These are phyloP conservation scores for Arthrobotrys sinensis DNA, from an alignment of 2,329 filamentous ascomycete species.

Conservation along the genomic window DNA sequence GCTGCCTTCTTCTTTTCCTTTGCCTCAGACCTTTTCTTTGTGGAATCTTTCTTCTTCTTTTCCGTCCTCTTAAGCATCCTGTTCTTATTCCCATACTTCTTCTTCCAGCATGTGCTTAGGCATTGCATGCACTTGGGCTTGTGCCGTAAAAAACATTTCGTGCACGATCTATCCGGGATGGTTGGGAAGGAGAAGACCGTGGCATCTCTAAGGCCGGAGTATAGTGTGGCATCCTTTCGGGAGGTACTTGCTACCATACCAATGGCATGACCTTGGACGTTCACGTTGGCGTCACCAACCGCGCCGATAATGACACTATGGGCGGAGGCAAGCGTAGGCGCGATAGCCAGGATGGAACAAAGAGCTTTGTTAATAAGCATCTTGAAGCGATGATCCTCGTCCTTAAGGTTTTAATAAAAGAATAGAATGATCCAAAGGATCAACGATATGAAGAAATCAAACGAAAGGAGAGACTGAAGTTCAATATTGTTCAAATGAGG, in stretches of 20 bases:
- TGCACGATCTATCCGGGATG: conserved; percentile 18
- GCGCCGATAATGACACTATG: conserved; percentile 33
- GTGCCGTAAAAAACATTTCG: conserved; percentile 13
- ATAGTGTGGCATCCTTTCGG: conserved; percentile 1
- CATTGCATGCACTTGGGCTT: conserved; percentile 10
- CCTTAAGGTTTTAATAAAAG: not conserved
- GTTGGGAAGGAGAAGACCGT: conserved; percentile 33
- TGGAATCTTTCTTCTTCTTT: conserved; percentile 23
- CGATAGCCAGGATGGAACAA: conserved; percentile 5
- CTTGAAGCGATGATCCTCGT: not conserved
- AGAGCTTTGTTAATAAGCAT: conserved; percentile 15
- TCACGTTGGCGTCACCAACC: conserved; percentile 28
- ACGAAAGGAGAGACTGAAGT: not conserved
- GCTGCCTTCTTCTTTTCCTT: conserved; percentile 9
- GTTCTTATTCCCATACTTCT: conserved; percentile 4
- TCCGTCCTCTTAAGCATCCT: conserved; percentile 2
- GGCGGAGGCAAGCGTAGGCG: not conserved
- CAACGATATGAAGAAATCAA: not conserved
- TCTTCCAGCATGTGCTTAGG: not conserved
- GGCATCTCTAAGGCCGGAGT: conserved; percentile 14
- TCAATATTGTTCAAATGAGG: not conserved
- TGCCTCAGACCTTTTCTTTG: not conserved
- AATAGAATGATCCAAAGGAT: not conserved
- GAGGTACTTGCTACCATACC: conserved; percentile 25
- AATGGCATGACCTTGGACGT: conserved; percentile 23